Evolutionary conservation across 2,329 filamentous ascomycete species (phyloP).

Genomic region (Rachicladosporium sp.): DNA sequence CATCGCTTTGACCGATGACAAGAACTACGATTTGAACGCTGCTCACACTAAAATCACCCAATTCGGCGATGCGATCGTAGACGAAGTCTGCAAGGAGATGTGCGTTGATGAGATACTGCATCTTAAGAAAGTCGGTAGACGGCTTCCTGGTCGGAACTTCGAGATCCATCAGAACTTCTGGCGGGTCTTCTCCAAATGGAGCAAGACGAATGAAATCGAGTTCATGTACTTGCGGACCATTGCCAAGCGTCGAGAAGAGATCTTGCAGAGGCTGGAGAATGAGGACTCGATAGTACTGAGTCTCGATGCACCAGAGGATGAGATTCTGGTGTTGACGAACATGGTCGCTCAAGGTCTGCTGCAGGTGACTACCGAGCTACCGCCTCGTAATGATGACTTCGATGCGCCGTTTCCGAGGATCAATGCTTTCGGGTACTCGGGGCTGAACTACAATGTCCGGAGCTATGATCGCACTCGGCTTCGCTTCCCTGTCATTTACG

Average conservation of each 20-base stretch:
- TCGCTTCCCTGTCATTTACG: conserved; percentile 49
- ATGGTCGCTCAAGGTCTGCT: conserved; percentile 49
- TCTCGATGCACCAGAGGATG: conserved; percentile 49
- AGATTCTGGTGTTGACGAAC: conserved; percentile 55
- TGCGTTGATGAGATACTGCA: conserved; percentile 43
- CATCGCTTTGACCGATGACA: conserved; percentile 30
- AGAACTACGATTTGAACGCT: conserved; percentile 25
- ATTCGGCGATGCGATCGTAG: conserved; percentile 23
- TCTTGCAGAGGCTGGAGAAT: conserved; percentile 23
- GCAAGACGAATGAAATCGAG: conserved; percentile 24
- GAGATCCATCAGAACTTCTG: conserved; percentile 49
- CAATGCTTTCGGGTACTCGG: conserved; percentile 55
- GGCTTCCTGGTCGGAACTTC: conserved; percentile 49
- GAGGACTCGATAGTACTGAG: conserved; percentile 35
- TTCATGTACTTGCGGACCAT: conserved; percentile 15
- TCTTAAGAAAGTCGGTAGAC: conserved; percentile 47
- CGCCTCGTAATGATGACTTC: conserved; percentile 45
- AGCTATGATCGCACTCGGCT: conserved; percentile 54
- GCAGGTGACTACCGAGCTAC: conserved; percentile 39
- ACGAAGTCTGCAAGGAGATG: conserved; percentile 44
- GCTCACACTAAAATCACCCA: conserved; percentile 29
- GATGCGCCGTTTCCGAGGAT: conserved; percentile 28
- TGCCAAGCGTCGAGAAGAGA: conserved; percentile 12
- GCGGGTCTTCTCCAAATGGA: conserved; percentile 43
- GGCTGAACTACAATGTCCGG: conserved; percentile 58